Base-by-base conservation (phyloP, 2,329 filamentous ascomycete species). In the Pyricularia sp. region DNA sequence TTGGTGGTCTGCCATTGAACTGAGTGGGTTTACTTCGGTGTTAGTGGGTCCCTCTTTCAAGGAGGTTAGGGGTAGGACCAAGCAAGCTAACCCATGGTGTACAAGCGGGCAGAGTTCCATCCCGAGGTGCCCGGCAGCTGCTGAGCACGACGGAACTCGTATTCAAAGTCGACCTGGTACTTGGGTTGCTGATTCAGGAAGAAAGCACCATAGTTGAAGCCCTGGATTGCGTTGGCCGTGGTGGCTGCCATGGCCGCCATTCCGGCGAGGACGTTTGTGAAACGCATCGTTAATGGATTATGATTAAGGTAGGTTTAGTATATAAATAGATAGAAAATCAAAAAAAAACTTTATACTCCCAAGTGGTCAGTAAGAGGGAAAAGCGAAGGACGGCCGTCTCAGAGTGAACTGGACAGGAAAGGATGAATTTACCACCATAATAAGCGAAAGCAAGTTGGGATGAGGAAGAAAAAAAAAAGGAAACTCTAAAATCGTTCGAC, bases 1-100 rank as follows among this genome's bases (percentile, higher is more conserved):
- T 84, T 83, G 79, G 90, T 82, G 72, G 87, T 79, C 74, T 84
- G 49, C 62, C 62, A 64, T 40, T 64, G 49, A 1, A 64, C 62
- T 63, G 40, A 12, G 40, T 19, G 40, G 16, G 19, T 19, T 49
- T 49, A 16, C 33, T 40, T 12, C 33, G 19, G 40, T 49, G 40
- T 49, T 49, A 49, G 40, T 49, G 40, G 40, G 40, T 19, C 40
- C 40, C 19, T 8, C 1, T 12, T 12, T 1, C 35, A 19, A n/a
- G 19, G 4, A 19, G 40, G 19, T 3, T 2, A 19, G 6, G 40
- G 33, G 33, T 16, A 12, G 33, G 33, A 40, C 31, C 1, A n/a
- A 49, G 40, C 16, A 72, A 81, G 81, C 74, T 84, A 81, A 72
- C 86, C 84, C 78, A 83, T 86, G 72, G 87, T 89, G 80, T 89